Percentiles rank a stretch among this genome's conserved stretches.
These are phyloP conservation scores for Isatis lusitanica DNA, from an alignment of 441 rosid genomes.

Conservation along the genomic window DNA sequence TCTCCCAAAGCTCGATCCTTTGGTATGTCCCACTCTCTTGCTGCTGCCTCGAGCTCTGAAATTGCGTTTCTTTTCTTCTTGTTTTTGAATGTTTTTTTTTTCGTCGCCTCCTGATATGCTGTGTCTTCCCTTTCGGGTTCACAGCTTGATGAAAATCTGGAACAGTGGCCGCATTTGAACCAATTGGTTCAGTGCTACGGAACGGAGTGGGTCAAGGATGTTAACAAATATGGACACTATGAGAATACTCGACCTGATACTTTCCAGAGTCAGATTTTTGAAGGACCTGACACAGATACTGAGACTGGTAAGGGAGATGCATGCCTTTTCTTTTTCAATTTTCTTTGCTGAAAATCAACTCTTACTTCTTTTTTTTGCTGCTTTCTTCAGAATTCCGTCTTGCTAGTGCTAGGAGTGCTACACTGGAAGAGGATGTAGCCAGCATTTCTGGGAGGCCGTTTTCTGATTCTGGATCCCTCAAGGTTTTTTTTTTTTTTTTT, in stretches of 20 bases:
- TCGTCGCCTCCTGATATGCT: background rate
- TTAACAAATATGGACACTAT: slow-evolving; percentile 88
- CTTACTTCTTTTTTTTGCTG: background rate
- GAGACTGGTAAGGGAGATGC: slow-evolving; percentile 72
- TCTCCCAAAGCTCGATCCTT: slow-evolving; percentile 77
- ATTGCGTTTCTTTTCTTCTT: background rate
- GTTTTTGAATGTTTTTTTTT: background rate
- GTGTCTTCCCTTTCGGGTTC: background rate
- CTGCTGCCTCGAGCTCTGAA: background rate
- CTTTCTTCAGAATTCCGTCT: slow-evolving; percentile 66
- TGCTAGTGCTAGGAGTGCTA: slow-evolving; percentile 69
- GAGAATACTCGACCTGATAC: slow-evolving; percentile 59
- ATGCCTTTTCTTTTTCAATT: background rate
- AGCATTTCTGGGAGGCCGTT: slow-evolving; percentile 85
- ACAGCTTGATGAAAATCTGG: slow-evolving; percentile 89
- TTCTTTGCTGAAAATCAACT: background rate
- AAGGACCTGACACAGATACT: slow-evolving; percentile 94
- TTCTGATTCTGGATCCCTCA: slow-evolving; percentile 51
- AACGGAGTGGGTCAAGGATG: slow-evolving; percentile 96
- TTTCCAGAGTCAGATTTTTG: slow-evolving; percentile 88
- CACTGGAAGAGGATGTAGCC: slow-evolving; percentile 69
- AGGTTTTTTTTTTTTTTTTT: slow-evolving; percentile 46
- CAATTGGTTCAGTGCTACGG: slow-evolving; percentile 85
- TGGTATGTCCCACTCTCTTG: slow-evolving; percentile 46
- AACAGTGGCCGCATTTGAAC: slow-evolving; percentile 96